Percentiles rank a stretch among this genome's conserved stretches.
Conservation (phyloP, 1,284 basidiomycete genomes). For the Neolentinus lepideus region DNA sequence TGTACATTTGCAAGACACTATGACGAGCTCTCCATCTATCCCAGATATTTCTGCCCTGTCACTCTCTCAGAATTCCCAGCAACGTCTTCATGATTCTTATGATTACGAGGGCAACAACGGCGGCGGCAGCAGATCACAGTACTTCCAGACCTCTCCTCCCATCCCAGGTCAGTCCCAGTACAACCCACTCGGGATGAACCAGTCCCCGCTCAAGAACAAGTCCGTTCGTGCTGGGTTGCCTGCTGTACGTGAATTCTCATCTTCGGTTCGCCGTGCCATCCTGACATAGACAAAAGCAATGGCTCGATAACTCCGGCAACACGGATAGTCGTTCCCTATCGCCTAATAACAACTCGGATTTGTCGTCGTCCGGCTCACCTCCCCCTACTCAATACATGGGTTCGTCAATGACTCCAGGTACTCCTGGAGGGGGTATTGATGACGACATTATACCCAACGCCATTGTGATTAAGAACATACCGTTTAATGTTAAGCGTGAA, state of each 20-base stretch:
- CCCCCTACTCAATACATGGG: constrained; percentile 48
- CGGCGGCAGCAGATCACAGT: constrained; percentile 46
- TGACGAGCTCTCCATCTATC: constrained; percentile 62
- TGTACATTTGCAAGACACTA: constrained; percentile 31
- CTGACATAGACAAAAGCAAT: constrained; percentile 47
- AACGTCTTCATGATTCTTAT: constrained; percentile 79
- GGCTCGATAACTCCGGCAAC: constrained; percentile 56
- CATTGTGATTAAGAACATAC: constrained; percentile 99
- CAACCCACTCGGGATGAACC: constrained; percentile 51
- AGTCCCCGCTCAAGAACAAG: constrained; percentile 75
- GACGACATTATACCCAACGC: constrained; percentile 98
- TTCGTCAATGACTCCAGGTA: constrained; percentile 30
- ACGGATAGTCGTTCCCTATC: constrained; percentile 72
- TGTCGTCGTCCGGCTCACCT: constrained; percentile 76
- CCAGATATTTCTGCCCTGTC: constrained; percentile 72
- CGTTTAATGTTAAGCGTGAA: constrained; percentile 96
- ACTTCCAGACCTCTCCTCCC: constrained; percentile 61
- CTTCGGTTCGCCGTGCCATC: constrained; percentile 7
- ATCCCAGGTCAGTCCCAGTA: constrained; percentile 59
- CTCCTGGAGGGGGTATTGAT: constrained; percentile 47
- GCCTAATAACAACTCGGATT: constrained; percentile 79
- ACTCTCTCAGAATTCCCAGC: constrained; percentile 55
- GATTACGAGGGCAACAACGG: constrained; percentile 62
- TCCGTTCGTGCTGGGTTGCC: constrained; percentile 60
- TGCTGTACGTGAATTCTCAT: constrained; percentile 42